Evolutionary conservation across 108 stramenopile genomes (phyloP), one percentile per base, ranked within the genome.

Genomic region (Pseudonitzschia pungens): DNA sequence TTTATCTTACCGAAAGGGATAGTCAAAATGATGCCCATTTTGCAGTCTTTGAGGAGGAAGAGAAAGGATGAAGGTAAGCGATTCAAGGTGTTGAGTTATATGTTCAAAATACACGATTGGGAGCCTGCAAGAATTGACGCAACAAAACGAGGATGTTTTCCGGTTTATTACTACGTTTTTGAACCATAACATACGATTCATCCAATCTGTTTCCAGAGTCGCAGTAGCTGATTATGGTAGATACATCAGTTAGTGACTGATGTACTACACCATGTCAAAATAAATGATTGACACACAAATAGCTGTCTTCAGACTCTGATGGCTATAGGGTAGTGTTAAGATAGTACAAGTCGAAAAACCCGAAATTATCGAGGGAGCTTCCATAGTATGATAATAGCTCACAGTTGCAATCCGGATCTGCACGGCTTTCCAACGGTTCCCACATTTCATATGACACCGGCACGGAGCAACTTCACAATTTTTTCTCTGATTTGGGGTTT

Each of bases 1-100:
- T 96, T 90, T 67, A 68, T 96, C 20, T 62, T 93, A 16, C 96
- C 96, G 40, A 81, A 85, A 48, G 96, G 96, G 1, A 64, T 96
- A 57, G 65, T 83, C 51, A 79, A 82, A 65, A 57, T 93, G 0
- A 76, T 78, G 56, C 87, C 87, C 0, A 62, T 87, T 33, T 71
- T 96, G 65, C 73, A 87, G 29, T 62, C 78, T 21, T 50, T 87
- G n/a, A 74, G 77, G 31, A 45, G 78, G 44, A 74, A 81, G 54
- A 66, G 78, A 44, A 66, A 68, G 27, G 58, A 69, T 24, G 74
- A 79, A 32, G 44, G 68, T 52, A 50, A 77, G 44, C 64, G 74
- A 32, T 82, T 91, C 62, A 75, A 84, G 20, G 67, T 93, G 41
- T 82, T 88, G 12, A 83, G 77, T 40, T 93, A 89, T 70, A 88